These are phyloP conservation scores for Tephrocybe sp. DNA, from an alignment of 768 basidiomycete species.

Conservation along the genomic window DNA sequence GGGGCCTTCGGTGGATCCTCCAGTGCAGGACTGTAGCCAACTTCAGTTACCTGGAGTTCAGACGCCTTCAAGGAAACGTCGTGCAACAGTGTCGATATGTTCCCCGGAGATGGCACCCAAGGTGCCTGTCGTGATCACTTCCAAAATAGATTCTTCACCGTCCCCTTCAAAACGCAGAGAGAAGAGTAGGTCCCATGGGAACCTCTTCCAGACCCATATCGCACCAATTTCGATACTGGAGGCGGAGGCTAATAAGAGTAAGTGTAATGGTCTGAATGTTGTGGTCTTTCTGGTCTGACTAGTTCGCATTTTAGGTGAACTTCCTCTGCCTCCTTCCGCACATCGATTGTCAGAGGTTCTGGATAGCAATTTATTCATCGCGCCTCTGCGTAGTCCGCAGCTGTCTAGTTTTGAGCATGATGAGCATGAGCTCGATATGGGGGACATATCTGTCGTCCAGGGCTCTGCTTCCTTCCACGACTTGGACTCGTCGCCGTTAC, in stretches of 20 bases:
- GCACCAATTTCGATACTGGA: slow-evolving; percentile 63
- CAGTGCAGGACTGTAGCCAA: slow-evolving; percentile 23
- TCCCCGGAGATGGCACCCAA: slow-evolving; percentile 44
- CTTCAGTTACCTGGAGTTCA: slow-evolving; percentile 32
- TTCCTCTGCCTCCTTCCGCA: slow-evolving; percentile 40
- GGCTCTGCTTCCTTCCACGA: slow-evolving; percentile 45
- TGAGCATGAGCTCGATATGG: slow-evolving; percentile 28
- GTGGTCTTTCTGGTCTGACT: background rate
- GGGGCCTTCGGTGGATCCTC: background rate
- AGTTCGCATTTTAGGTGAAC: slow-evolving; percentile 27
- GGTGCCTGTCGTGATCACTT: slow-evolving; percentile 16
- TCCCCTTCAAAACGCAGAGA: slow-evolving; percentile 65
- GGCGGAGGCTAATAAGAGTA: slow-evolving; percentile 62
- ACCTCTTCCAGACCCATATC: slow-evolving; percentile 62
- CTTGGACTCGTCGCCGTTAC: slow-evolving; percentile 56
- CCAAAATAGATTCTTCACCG: slow-evolving; percentile 27
- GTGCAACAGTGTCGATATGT: slow-evolving; percentile 68
- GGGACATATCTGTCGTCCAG: slow-evolving; percentile 23
- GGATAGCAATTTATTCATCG: slow-evolving; percentile 68
- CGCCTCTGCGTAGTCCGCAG: slow-evolving; percentile 39
- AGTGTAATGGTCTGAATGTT: slow-evolving; percentile 20
- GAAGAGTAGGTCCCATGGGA: slow-evolving; percentile 65
- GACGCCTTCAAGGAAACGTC: slow-evolving; percentile 43
- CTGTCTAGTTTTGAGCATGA: slow-evolving; percentile 29
- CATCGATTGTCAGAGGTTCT: slow-evolving; percentile 64